Evolutionary conservation across 2,329 filamentous ascomycete genomes (phyloP).

Genomic region (Epichloe scottii): DNA sequence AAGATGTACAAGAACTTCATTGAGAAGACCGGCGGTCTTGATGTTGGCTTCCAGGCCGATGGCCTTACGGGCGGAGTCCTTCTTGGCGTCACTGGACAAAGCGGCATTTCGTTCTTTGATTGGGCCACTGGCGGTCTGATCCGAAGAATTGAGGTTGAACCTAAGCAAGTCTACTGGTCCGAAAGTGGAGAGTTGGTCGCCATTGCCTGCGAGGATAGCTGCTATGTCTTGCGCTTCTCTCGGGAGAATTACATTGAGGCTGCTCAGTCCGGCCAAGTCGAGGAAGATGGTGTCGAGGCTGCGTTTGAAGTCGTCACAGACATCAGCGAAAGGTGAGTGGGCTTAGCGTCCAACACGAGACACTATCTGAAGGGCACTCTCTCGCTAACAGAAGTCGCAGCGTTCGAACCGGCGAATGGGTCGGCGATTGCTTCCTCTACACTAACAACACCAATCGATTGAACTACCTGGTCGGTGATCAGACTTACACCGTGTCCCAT

Average conservation of each 20-base stretch:
- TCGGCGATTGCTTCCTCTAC: constrained; percentile 98
- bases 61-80: constrained; percentile 80
- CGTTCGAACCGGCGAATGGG: constrained; percentile 91
- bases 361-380: neutral
- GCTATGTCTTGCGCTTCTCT: constrained; percentile 87
- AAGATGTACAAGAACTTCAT: constrained; percentile 98
- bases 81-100: constrained; percentile 88
- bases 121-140: constrained; percentile 86
- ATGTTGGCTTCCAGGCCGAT: constrained; percentile 91
- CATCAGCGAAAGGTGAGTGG: constrained; percentile 67
- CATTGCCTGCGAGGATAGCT: constrained; percentile 87
- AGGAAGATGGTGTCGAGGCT: constrained; percentile 85
- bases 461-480: constrained; percentile 95
- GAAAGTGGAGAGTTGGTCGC: constrained; percentile 89
- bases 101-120: constrained; percentile 91
- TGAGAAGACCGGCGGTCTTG: constrained; percentile 76
- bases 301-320: constrained; percentile 96
- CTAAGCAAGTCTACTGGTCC: constrained; percentile 82
- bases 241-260: constrained; percentile 79
- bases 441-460: constrained; percentile 93
- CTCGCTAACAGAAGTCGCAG: constrained; percentile 25
- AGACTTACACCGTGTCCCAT: constrained; percentile 94
- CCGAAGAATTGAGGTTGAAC: constrained; percentile 75
- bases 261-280: constrained; percentile 67
- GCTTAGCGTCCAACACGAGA: no score